phyloP scores from a whole-genome alignment of 306 rosid species.

The Pyrus bretschneideri region DNA sequence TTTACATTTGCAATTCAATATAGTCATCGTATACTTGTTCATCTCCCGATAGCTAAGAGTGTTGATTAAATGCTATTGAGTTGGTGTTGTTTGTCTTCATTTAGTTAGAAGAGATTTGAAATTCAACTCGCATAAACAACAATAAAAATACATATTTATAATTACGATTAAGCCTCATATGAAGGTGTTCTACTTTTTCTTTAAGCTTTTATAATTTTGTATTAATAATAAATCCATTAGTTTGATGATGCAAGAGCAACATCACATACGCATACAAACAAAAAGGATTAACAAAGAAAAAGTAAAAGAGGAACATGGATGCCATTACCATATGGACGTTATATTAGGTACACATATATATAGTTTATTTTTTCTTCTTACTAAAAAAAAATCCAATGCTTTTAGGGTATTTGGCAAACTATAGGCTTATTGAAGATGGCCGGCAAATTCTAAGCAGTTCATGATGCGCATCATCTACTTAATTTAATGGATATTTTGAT shows the following conservation, averaged over 20 bases:
- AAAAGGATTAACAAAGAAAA: neutral
- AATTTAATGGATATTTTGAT: neutral
- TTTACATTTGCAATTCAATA: neutral
- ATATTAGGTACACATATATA: no score
- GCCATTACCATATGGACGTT: neutral
- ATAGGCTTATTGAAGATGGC: neutral
- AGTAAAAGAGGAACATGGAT: conserved; percentile 5
- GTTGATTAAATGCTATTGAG: no score
- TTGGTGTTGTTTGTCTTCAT: no score
- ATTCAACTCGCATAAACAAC: no score
- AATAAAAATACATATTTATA: no score
- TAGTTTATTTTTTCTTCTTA: neutral
- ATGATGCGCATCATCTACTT: neutral
- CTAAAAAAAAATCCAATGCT: neutral
- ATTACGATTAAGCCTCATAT: neutral
- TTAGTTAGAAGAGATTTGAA: no score
- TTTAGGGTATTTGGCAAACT: neutral
- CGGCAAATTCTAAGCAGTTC: neutral
- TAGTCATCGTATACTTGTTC: accelerated
- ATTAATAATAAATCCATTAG: neutral
- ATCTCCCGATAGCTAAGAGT: no score
- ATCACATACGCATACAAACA: neutral
- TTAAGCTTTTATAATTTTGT: neutral
- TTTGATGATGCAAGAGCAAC: neutral
- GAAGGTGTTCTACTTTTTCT: neutral